A percentile compares a stretch with the other conserved stretches of the same genome.
These are phyloP conservation scores for Trichoderma polysporum DNA, from an alignment of 2,329 filamentous ascomycete genomes.

Conservation along the genomic window DNA sequence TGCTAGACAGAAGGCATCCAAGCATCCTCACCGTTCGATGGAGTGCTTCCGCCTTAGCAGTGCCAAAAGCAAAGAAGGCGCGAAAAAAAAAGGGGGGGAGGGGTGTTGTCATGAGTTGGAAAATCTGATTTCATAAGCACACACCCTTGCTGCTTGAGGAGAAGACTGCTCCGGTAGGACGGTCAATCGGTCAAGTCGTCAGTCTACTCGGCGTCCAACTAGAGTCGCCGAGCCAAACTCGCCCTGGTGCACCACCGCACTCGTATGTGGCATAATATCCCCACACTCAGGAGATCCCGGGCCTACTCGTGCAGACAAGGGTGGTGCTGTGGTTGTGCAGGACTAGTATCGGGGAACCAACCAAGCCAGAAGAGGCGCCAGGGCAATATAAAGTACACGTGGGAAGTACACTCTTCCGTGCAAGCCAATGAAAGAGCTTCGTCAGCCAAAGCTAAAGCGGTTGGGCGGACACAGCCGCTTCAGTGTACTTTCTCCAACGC, in stretches of 20 bases:
- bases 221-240: constrained; percentile 3
- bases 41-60: not conserved
- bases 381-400: constrained; percentile 14
- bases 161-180: not conserved
- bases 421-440: constrained; percentile 6
- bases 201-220: not conserved
- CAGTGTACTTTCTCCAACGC: not conserved
- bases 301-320: not conserved
- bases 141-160: not conserved
- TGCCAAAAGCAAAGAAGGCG: not conserved
- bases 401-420: constrained; percentile 6
- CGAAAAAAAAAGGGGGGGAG: not conserved
- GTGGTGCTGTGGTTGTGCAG: not conserved
- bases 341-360: constrained; percentile 8
- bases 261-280: not conserved
- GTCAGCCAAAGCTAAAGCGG: not conserved
- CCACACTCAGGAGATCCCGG: constrained; percentile 13
- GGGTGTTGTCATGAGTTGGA: not conserved
- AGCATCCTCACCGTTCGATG: not conserved
- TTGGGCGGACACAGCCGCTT: constrained; percentile 14
- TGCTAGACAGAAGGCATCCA: not conserved
- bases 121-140: not conserved
- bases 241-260: not conserved
- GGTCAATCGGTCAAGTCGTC: not conserved
- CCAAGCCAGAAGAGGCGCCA: constrained; percentile 10